A percentile compares a stretch with the other conserved stretches of the same genome.
Conservation (phyloP, 2,329 filamentous ascomycete genomes). For the Colletotrichum sp. region DNA sequence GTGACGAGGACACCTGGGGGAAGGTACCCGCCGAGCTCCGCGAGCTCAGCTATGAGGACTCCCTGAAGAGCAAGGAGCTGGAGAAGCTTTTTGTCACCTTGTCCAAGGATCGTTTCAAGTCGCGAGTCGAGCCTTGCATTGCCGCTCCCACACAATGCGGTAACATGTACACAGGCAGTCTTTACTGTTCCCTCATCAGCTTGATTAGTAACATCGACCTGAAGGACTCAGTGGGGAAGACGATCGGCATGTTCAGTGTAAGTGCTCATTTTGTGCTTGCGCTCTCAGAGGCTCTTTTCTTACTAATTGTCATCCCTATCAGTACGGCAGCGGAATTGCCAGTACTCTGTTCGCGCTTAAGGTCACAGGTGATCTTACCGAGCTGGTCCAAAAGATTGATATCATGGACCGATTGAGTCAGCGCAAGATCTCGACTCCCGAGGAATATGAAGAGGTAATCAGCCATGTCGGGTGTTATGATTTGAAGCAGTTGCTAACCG, state of each 20-base stretch:
- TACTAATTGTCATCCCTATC: background rate
- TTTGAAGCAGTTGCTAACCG: background rate
- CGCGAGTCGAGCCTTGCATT: background rate
- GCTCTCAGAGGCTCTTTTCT: background rate
- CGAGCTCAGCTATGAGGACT: background rate
- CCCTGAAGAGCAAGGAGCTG: background rate
- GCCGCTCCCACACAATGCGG: slow-evolving; percentile 33
- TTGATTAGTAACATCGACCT: slow-evolving; percentile 55
- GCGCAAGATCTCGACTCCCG: background rate
- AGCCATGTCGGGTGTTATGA: accelerated
- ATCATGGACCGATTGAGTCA: background rate
- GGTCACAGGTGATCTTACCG: background rate
- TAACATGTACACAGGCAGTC: slow-evolving; percentile 61
- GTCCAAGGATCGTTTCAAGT: background rate
- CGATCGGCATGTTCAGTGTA: slow-evolving; percentile 9
- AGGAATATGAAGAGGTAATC: background rate
- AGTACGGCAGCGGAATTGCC: slow-evolving; percentile 2
- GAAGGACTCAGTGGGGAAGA: background rate
- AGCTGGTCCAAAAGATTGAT: slow-evolving; percentile 4
- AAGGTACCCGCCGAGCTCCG: background rate
- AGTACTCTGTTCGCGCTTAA: slow-evolving; percentile 7
- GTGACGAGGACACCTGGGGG: background rate
- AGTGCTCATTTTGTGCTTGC: background rate
- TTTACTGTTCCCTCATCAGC: slow-evolving; percentile 60
- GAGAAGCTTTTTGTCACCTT: background rate